These are phyloP conservation scores for Trypanosoma vivax DNA, from an alignment of 208 protist genomes.

Conservation along the genomic window DNA sequence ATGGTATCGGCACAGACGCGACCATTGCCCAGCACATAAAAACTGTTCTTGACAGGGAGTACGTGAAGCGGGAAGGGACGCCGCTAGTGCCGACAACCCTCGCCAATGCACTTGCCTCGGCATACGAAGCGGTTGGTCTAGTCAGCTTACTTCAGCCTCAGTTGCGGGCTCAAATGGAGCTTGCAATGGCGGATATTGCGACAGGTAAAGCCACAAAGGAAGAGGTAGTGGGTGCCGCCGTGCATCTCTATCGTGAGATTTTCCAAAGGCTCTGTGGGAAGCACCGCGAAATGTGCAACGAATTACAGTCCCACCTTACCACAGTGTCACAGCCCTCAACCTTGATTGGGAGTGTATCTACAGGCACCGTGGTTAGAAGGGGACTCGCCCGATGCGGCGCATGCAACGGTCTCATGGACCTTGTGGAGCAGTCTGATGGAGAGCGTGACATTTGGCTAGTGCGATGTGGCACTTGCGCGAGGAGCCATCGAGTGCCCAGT, in stretches of 20 bases:
- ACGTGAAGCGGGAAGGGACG: no score
- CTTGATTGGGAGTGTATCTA: background rate
- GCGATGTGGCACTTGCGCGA: constrained; percentile 38
- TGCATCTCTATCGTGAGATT: constrained; percentile 73
- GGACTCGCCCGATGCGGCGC: constrained; percentile 39
- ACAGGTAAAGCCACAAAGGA: constrained; percentile 64
- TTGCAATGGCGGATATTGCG: constrained; percentile 85
- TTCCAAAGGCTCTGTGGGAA: constrained; percentile 53
- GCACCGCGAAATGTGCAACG: constrained; percentile 36
- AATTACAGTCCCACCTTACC: constrained; percentile 45
- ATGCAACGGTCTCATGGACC: constrained; percentile 44
- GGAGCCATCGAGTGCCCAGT: constrained; percentile 48
- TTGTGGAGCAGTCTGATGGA: constrained; percentile 46
- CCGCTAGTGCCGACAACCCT: no score
- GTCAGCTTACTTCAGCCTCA: constrained; percentile 84
- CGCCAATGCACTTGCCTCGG: constrained; percentile 93
- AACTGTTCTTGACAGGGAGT: no score
- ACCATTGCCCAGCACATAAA: no score
- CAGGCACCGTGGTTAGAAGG: constrained; percentile 17
- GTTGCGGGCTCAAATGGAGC: constrained; percentile 91
- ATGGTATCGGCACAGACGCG: no score
- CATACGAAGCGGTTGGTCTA: constrained; percentile 94
- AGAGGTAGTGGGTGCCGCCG: constrained; percentile 70
- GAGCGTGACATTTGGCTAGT: constrained; percentile 37
- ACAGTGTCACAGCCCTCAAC: background rate